A percentile compares a stretch with the other conserved stretches of the same genome.
Evolutionary conservation across 345 rosid species (phyloP).

Genomic region (Abelmoschus esculentus): DNA sequence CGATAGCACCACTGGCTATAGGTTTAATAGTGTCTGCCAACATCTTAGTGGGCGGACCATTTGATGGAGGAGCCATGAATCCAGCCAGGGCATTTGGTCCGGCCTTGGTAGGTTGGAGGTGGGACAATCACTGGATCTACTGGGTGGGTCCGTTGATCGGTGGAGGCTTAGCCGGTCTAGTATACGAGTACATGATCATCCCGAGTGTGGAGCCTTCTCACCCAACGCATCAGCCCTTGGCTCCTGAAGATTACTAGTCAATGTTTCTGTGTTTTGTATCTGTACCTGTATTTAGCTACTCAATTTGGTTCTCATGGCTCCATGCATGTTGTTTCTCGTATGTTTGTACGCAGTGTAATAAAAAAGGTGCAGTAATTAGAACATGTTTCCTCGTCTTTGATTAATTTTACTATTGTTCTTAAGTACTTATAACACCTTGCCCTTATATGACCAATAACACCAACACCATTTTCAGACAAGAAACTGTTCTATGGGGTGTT

Average conservation of each 20-base stretch:
- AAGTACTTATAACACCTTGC: no score
- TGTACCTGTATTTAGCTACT: no score
- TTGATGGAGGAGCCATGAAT: constrained; percentile 14
- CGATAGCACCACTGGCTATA: constrained; percentile 12
- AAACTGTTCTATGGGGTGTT: no score
- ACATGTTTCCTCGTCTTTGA: no score
- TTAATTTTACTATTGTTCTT: no score
- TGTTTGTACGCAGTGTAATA: no score
- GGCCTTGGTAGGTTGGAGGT: constrained; percentile 15
- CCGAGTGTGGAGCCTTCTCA: neutral
- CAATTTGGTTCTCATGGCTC: no score
- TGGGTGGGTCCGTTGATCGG: constrained; percentile 15
- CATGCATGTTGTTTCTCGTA: no score
- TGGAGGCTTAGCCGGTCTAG: constrained; percentile 13
- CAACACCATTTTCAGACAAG: no score
- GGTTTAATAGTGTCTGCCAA: constrained; percentile 9
- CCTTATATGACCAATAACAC: no score
- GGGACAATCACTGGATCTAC: constrained; percentile 16
- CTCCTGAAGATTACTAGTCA: constrained; percentile 16
- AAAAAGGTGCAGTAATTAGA: no score
- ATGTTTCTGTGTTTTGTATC: no score
- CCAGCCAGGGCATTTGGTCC: constrained; percentile 18
- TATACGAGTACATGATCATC: constrained; percentile 15
- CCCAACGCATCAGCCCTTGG: constrained; percentile 15
- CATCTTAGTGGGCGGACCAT: constrained; percentile 15